These are phyloP conservation scores for Aureococcus anophagefferens DNA, from an alignment of 108 stramenopile species.

Conservation along the genomic window DNA sequence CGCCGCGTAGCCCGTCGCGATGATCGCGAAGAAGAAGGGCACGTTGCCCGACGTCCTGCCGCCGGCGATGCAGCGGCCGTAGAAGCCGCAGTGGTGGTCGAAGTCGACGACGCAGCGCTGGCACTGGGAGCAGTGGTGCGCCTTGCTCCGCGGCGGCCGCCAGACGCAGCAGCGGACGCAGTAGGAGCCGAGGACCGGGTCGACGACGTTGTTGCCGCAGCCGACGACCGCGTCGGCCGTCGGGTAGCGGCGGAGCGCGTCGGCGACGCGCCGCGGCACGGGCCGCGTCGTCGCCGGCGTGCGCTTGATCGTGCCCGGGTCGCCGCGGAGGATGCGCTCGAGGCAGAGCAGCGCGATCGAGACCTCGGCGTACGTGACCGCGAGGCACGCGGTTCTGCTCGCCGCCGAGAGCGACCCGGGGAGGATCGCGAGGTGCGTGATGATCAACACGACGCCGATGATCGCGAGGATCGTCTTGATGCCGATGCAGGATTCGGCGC, in stretches of 20 bases:
- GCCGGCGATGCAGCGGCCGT: neutral
- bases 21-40: neutral
- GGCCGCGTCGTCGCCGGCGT: neutral
- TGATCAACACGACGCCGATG: no score
- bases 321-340: neutral
- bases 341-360: neutral
- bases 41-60: neutral
- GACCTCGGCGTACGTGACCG: neutral
- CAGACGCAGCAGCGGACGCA: neutral
- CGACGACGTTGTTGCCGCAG: neutral
- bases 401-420: no score
- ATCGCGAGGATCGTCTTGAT: no score
- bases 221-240: neutral
- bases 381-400: neutral
- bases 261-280: neutral
- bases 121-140: neutral
- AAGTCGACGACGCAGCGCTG: neutral
- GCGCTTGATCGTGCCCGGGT: neutral
- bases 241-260: neutral
- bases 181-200: neutral
- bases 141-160: neutral
- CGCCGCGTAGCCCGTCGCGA: neutral
- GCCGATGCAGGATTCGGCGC: no score
- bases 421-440: no score
- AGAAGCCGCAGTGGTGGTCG: conserved; percentile 1